Conservation (phyloP, 306 rosid genomes). For the Echinosophora koreensis region DNA sequence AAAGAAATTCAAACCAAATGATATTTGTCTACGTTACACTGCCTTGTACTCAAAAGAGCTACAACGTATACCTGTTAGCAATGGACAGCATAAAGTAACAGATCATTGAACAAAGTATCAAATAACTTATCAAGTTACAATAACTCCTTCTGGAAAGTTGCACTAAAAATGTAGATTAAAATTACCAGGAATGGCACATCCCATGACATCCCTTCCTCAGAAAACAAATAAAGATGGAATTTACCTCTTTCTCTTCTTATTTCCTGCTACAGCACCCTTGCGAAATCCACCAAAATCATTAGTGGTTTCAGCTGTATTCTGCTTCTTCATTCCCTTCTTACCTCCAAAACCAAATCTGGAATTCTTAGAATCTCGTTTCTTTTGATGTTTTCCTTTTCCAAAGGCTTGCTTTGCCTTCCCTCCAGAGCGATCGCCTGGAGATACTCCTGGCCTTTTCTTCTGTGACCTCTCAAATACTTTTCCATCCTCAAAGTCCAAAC, state of each 20-base stretch:
- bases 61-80: neutral
- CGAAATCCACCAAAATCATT: conserved; percentile 57
- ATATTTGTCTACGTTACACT: neutral
- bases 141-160: conserved; percentile 3
- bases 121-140: conserved; percentile 15
- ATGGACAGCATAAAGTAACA: conserved; percentile 12
- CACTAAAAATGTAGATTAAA: conserved; percentile 21
- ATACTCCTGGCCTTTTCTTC: conserved; percentile 77
- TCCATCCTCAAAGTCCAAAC: conserved; percentile 73
- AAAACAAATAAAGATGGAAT: neutral
- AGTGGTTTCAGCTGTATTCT: conserved; percentile 75
- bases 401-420: conserved; percentile 64
- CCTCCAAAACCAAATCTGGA: conserved; percentile 92
- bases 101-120: conserved; percentile 26
- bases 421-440: conserved; percentile 84
- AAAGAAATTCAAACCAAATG: neutral
- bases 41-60: conserved; percentile 20
- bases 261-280: conserved; percentile 49
- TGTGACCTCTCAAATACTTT: conserved; percentile 72
- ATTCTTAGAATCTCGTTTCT: conserved; percentile 67
- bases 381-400: conserved; percentile 57
- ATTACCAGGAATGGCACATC: neutral
- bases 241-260: conserved; percentile 73
- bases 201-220: conserved; percentile 1
- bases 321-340: conserved; percentile 71